These are phyloP conservation scores for Plantago rigida DNA, from an alignment of 305 asterid species.

Conservation along the genomic window DNA sequence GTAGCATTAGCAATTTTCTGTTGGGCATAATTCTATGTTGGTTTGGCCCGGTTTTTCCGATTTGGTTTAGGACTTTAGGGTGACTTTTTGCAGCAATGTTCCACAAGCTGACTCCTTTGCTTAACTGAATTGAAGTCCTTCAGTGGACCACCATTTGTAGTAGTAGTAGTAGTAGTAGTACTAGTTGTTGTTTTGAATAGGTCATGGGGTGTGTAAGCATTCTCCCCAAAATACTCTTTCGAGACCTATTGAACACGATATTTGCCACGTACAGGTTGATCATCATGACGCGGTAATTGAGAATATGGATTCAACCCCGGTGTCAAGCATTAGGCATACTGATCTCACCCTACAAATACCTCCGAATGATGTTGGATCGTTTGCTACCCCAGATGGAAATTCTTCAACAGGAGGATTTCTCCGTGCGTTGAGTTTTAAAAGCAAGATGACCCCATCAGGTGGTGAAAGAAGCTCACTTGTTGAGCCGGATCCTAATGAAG, in stretches of 20 bases:
- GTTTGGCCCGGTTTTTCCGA: too few relatives aligned
- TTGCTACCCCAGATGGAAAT: constrained; percentile 39
- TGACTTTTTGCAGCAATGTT: too few relatives aligned
- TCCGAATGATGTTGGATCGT: constrained; percentile 45
- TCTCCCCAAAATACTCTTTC: too few relatives aligned
- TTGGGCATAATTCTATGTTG: too few relatives aligned
- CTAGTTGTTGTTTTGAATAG: constrained; percentile 1
- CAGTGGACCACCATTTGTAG: too few relatives aligned
- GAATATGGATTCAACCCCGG: background rate
- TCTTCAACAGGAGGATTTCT: constrained; percentile 43
- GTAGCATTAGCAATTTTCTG: too few relatives aligned
- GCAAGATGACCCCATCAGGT: constrained; percentile 22
- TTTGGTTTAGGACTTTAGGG: too few relatives aligned
- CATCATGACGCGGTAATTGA: constrained; percentile 27
- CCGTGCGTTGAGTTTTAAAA: constrained; percentile 21
- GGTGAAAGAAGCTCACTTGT: constrained; percentile 73
- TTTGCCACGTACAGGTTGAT: constrained; percentile 36
- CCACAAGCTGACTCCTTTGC: too few relatives aligned
- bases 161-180: too few relatives aligned
- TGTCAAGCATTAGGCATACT: constrained; percentile 2
- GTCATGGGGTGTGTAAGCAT: background rate
- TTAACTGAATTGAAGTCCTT: too few relatives aligned
- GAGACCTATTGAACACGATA: background rate
- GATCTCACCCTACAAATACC: constrained; percentile 68
- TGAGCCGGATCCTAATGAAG: constrained; percentile 39